Evolutionary conservation across 495 filamentous ascomycete species (phyloP).

Genomic region (Xylaria sp.): DNA sequence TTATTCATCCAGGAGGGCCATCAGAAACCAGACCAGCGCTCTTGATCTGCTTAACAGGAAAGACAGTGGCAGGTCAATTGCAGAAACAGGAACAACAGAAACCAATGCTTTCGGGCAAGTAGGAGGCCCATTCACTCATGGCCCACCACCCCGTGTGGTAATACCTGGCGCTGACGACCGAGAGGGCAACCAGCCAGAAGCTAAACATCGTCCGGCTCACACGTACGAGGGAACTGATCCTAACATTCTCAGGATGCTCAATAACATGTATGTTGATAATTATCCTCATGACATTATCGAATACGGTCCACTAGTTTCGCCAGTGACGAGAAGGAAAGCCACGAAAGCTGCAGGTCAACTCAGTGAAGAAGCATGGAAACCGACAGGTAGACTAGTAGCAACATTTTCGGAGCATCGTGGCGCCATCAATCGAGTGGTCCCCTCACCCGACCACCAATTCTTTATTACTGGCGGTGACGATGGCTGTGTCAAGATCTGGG

Average conservation of each 20-base stretch:
- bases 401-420: slow-evolving; percentile 87
- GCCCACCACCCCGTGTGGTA: slow-evolving; percentile 37
- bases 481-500: slow-evolving; percentile 92
- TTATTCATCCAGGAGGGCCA: slow-evolving; percentile 47
- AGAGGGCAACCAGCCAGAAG: slow-evolving; percentile 43
- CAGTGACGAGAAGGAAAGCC: slow-evolving; percentile 66
- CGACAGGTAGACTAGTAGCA: slow-evolving; percentile 81
- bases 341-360: slow-evolving; percentile 58
- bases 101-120: slow-evolving; percentile 84
- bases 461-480: slow-evolving; percentile 95
- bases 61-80: slow-evolving; percentile 77
- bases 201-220: slow-evolving; percentile 58
- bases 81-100: slow-evolving; percentile 85
- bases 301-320: slow-evolving; percentile 82
- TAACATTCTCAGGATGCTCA: slow-evolving; percentile 81
- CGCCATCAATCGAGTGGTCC: slow-evolving; percentile 80
- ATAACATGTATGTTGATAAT: slow-evolving; percentile 88
- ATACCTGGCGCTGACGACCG: slow-evolving; percentile 37
- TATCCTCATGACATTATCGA: slow-evolving; percentile 81
- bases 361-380: slow-evolving; percentile 73
- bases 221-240: slow-evolving; percentile 91
- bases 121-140: slow-evolving; percentile 68
- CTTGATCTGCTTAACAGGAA: slow-evolving; percentile 81
- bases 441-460: slow-evolving; percentile 91
- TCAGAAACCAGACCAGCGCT: slow-evolving; percentile 75